Percentiles rank a stretch among this genome's conserved stretches.
These are phyloP conservation scores for Marasmius oreades DNA, from an alignment of 1,284 basidiomycete genomes.

Conservation along the genomic window DNA sequence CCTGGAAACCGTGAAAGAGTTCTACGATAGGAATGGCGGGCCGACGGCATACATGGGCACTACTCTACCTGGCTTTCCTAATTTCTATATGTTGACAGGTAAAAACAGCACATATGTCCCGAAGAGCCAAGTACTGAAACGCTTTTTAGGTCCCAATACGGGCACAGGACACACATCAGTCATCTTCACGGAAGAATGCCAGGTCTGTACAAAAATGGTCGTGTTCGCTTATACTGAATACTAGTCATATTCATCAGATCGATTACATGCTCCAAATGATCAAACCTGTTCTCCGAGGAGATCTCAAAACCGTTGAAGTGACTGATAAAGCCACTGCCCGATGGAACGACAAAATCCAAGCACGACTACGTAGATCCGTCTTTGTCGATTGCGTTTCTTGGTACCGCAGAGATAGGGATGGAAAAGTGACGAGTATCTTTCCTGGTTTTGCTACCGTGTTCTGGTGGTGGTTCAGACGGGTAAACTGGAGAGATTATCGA, in stretches of 20 bases:
- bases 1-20: slow-evolving; percentile 32
- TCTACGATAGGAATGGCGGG: slow-evolving; percentile 32
- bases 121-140: slow-evolving; percentile 29
- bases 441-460: slow-evolving; percentile 31
- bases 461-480: slow-evolving; percentile 30
- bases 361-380: slow-evolving; percentile 31
- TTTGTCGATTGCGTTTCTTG: slow-evolving; percentile 38
- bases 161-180: slow-evolving; percentile 44
- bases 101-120: slow-evolving; percentile 39
- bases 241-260: slow-evolving; percentile 13
- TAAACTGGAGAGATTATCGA: slow-evolving; percentile 28
- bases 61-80: slow-evolving; percentile 39
- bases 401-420: slow-evolving; percentile 31
- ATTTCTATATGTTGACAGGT: slow-evolving; percentile 37
- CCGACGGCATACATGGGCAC: slow-evolving; percentile 40
- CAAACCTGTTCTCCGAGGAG: slow-evolving; percentile 31
- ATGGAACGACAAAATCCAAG: slow-evolving; percentile 39
- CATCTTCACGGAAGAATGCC: slow-evolving; percentile 39
- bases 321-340: slow-evolving; percentile 29
- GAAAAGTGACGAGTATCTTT: slow-evolving; percentile 33
- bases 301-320: slow-evolving; percentile 30
- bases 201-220: slow-evolving; percentile 22
- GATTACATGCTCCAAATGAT: slow-evolving; percentile 30
- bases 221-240: slow-evolving; percentile 4
- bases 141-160: slow-evolving; percentile 44